phyloP scores from a whole-genome alignment of 2,329 filamentous ascomycete genomes.

The Decorospora gaudefroyi region DNA sequence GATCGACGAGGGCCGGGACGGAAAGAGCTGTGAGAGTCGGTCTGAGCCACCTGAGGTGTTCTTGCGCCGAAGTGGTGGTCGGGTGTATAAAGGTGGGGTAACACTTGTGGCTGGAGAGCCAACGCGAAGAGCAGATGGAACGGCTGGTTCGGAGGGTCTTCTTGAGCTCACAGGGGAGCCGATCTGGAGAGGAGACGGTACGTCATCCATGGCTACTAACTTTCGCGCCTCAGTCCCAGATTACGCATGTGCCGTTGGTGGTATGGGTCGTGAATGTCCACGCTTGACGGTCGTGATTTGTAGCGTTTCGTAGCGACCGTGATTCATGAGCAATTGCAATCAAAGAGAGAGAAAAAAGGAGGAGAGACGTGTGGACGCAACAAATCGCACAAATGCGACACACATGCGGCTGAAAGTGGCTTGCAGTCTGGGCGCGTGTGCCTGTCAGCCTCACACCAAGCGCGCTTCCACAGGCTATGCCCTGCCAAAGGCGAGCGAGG shows the following conservation, averaged over 20 bases:
- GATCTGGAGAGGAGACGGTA: constrained; percentile 39
- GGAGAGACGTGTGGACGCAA: not conserved
- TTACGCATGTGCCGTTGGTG: constrained; percentile 1
- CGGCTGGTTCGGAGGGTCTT: constrained; percentile 22
- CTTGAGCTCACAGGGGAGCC: constrained; percentile 33
- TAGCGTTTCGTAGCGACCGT: constrained; percentile 1
- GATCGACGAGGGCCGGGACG: constrained; percentile 38
- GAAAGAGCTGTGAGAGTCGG: constrained; percentile 46
- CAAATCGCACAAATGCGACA: constrained; percentile 3
- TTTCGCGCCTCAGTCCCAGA: constrained; percentile 1
- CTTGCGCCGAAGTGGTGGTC: constrained; percentile 34
- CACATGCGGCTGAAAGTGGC: constrained; percentile 21
- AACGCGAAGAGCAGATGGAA: constrained; percentile 39
- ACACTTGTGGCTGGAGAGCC: constrained; percentile 35
- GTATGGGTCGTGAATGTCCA: not conserved
- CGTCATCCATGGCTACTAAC: constrained; percentile 38
- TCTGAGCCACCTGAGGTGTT: constrained; percentile 40
- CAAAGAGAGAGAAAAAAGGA: not conserved
- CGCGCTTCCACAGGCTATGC: constrained; percentile 11
- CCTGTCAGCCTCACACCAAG: constrained; percentile 23
- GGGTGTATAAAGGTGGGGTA: constrained; percentile 18
- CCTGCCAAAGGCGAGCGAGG: constrained; percentile 1
- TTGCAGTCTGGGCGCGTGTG: constrained; percentile 19
- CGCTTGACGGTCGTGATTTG: constrained; percentile 1
- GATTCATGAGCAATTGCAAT: not conserved